Evolutionary conservation across 2,329 filamentous ascomycete genomes (phyloP).

Genomic region (Bertia moriformis): DNA sequence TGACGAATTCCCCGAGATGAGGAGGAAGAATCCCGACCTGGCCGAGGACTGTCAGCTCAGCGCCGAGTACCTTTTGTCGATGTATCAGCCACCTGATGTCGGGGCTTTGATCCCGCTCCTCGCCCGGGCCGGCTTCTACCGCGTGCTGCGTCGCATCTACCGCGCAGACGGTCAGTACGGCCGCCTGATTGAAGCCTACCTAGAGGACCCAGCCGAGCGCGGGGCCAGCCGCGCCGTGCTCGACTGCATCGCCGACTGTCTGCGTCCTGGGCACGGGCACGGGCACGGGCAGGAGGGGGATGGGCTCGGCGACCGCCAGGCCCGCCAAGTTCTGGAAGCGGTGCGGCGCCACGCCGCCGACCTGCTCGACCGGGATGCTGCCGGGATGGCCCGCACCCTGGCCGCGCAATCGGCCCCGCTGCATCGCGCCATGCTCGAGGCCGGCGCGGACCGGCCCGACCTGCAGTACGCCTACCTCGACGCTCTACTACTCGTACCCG

Average conservation of each 20-base stretch:
- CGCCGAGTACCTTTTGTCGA: conserved; percentile 82
- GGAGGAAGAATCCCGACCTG: conserved; percentile 61
- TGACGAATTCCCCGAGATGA: no score
- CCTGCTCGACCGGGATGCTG: conserved; percentile 53
- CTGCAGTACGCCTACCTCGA: conserved; percentile 65
- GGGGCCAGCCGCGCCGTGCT: conserved; percentile 68
- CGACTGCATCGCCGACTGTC: conserved; percentile 61
- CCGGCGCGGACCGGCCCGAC: conserved; percentile 42
- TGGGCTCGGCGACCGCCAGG: conserved; percentile 44
- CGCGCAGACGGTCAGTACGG: conserved; percentile 66
- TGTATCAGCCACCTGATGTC: conserved; percentile 79
- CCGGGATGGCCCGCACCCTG: conserved; percentile 50
- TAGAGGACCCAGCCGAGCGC: conserved; percentile 69
- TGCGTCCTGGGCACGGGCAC: conserved; percentile 39
- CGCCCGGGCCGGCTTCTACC: conserved; percentile 68
- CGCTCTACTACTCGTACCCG: conserved; percentile 55
- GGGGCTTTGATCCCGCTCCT: conserved; percentile 64
- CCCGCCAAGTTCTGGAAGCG: conserved; percentile 53
- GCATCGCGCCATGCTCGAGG: conserved; percentile 50
- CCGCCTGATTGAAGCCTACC: conserved; percentile 64
- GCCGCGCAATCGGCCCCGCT: conserved; percentile 45
- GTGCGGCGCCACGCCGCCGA: conserved; percentile 51
- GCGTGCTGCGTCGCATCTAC: conserved; percentile 82
- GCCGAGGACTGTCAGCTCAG: conserved; percentile 94
- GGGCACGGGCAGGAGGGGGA: no score